phyloP scores from a whole-genome alignment of 2,329 filamentous ascomycete species.

The Colletotrichum sp. region DNA sequence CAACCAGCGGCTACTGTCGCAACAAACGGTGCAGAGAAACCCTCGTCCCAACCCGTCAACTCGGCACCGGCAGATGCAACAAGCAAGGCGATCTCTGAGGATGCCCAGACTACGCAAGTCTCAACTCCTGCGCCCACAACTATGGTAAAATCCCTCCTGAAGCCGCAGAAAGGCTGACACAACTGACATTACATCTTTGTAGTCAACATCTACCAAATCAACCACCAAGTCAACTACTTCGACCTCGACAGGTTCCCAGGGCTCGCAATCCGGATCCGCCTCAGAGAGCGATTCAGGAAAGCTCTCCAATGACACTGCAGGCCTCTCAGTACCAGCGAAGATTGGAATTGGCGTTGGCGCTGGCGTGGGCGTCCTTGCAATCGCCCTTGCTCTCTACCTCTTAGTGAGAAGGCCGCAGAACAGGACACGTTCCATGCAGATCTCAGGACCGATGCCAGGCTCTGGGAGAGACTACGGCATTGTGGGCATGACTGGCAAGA shows the following conservation, averaged over 20 bases:
- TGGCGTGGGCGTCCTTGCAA: constrained; percentile 44
- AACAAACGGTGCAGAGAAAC: neutral
- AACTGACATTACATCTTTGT: neutral
- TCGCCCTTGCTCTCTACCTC: constrained; percentile 43
- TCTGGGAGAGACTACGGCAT: constrained; percentile 39
- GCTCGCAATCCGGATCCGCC: neutral
- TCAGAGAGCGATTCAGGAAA: neutral
- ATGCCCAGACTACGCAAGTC: constrained; percentile 20
- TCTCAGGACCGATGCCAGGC: constrained; percentile 57
- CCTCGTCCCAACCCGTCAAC: neutral
- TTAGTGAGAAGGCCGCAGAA: constrained; percentile 39
- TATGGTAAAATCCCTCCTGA: neutral
- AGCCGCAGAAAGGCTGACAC: neutral
- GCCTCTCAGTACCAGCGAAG: constrained; percentile 48
- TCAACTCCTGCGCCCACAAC: constrained; percentile 9
- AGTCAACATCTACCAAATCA: constrained; percentile 5
- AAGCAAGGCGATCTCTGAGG: neutral
- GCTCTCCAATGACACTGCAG: constrained; percentile 20
- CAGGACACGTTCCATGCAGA: constrained; percentile 41
- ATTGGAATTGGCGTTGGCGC: constrained; percentile 56
- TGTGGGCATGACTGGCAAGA: constrained; percentile 25
- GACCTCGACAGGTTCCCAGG: constrained; percentile 4
- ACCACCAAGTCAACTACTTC: constrained; percentile 13
- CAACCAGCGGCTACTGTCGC: neutral
- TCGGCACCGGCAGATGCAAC: neutral